Base-by-base conservation (phyloP, 78 protist species). In the Planoprotostelium fungivorum region DNA sequence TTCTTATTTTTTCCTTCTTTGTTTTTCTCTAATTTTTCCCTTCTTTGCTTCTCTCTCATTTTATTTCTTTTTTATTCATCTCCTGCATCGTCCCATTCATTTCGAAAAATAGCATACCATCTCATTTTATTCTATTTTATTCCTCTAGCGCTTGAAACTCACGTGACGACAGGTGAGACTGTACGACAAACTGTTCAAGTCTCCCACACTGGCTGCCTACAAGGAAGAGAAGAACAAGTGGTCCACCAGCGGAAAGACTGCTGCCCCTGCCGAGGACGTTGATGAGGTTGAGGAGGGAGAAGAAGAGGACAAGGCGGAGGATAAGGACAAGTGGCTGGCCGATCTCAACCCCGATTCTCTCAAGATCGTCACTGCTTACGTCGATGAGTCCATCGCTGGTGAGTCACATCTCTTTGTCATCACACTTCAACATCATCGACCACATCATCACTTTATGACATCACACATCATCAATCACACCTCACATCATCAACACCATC, bases 161-260 rank as follows among this genome's bases (percentile, higher is more conserved):
- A 23, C 63, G 23, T 37, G n/a, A 0, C 91, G 84, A 5, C 94
- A 94, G 37, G 89, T 92, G 9, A 88, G 96, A n/a, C 87, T 96
- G 85, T 96, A 94, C 87, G 89, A 87, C 0, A 89, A 83, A 34
- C 92, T 97, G 84, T 95, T 97, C 91, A n/a, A 9, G 83, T 28
- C 38, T 16, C 73, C 73, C 73, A 51, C 73, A 5, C 73, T 51
- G 5, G 73, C 73, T 16, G 73, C 73, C 73, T 51, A 25, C 73
- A 51, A 51, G 73, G 73, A 51, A 16, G 73, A 51, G 5, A 5
- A 5, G 16, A n/a, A n/a, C n/a, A n/a, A n/a, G n/a, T n/a, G n/a
- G n/a, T n/a, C n/a, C n/a, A n/a, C n/a, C n/a, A n/a, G n/a, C n/a
- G n/a, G n/a, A n/a, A n/a, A n/a, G n/a, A n/a, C n/a, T n/a, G n/a